Base-by-base conservation (phyloP, 106 monocot species). In the Platanthera guangdongensis region DNA sequence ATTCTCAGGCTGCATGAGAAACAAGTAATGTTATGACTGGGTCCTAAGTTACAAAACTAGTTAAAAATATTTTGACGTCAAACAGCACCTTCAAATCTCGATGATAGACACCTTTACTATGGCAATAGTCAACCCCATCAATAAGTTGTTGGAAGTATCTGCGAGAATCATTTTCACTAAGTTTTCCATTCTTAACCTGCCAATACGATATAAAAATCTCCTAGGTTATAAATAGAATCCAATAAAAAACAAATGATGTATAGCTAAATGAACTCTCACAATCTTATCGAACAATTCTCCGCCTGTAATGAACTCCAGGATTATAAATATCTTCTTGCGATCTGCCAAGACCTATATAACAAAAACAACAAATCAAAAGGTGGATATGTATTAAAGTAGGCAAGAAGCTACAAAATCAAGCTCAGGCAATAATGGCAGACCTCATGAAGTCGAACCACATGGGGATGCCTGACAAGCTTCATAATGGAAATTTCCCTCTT, bases 271-370 rank as follows among this genome's bases (percentile, higher is more conserved):
- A 12, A 53, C 12, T 54, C 92, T 87, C 75, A 96, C 95, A 81
- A 97, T 97, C 80, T 97, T 93, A 82, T 93, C 96, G 76, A 97
- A 97, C 53, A 97, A 80, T 82, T 94, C 93, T 32, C 96, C 96
- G 0, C 91, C 96, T 12, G 96, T 97, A 53, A 97, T 91, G 80
- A 87, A 97, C 75, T 97, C 96, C 50, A 97, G 76, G 30, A 97
- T 89, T 75, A 97, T 97, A 74, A 91, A 97, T 62, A 97, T 97
- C 88, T 93, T 97, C 55, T 87, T 87, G 16, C 93, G 85, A 72
- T 87, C 94, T 39, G 96, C 96, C 78, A 97, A 78, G n/a, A 94
- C 93, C 94, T 95, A 68, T 72, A 85, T 15, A 75, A 77, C 76
- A 76, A 50, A 65, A 11, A 71, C 59, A 55, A 60, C 53, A 52